Evolutionary conservation across 805 yeast genomes (phyloP).

Genomic region (Myxozyma lipomycoides): DNA sequence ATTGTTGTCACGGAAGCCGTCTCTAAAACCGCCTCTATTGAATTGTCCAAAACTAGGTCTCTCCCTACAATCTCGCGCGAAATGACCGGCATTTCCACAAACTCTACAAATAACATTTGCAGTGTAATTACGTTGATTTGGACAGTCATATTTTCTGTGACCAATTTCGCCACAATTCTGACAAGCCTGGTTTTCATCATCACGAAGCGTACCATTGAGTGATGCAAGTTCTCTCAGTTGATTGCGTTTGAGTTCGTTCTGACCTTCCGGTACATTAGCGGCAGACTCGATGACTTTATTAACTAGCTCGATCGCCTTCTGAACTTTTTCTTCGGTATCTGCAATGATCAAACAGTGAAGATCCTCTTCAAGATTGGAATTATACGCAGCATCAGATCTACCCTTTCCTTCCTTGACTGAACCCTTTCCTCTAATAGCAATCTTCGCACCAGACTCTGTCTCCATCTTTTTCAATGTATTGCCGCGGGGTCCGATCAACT

Average conservation of each 20-base stretch:
- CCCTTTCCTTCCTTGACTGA: constrained; percentile 89
- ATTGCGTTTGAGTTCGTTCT: constrained; percentile 83
- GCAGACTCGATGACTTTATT: constrained; percentile 77
- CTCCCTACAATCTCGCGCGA: constrained; percentile 76
- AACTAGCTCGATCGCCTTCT: constrained; percentile 68
- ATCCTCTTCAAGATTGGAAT: constrained; percentile 67
- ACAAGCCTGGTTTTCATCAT: constrained; percentile 64
- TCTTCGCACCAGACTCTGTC: constrained; percentile 78
- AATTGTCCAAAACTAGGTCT: constrained; percentile 26
- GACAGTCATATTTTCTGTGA: constrained; percentile 65
- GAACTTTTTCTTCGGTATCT: constrained; percentile 71
- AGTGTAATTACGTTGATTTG: constrained; percentile 46
- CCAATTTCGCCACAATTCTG: constrained; percentile 63
- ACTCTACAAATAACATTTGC: constrained; percentile 61
- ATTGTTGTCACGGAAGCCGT: constrained; percentile 9
- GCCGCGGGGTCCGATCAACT: constrained; percentile 92
- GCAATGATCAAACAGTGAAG: constrained; percentile 84
- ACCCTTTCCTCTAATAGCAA: constrained; percentile 92
- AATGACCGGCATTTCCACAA: constrained; percentile 84
- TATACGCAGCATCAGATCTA: constrained; percentile 44
- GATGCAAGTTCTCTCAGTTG: constrained; percentile 91
- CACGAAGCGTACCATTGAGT: constrained; percentile 89
- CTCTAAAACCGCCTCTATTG: constrained; percentile 9
- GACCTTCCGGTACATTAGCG: constrained; percentile 85
- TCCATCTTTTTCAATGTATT: constrained; percentile 78